Conservation (phyloP, 805 yeast species). For the Wickerhamomyces subpelliculosus region DNA sequence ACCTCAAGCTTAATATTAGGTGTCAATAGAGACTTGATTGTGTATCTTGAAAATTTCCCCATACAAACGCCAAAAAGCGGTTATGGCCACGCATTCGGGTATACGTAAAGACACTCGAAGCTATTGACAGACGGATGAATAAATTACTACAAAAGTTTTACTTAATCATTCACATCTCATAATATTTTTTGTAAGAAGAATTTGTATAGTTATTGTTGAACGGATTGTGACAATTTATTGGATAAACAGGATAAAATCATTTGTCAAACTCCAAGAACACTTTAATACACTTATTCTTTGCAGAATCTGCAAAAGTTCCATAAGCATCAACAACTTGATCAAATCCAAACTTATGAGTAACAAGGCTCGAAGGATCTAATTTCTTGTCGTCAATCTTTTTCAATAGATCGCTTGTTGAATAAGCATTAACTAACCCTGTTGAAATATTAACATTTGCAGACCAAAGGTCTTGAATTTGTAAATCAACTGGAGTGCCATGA, state of each 20-base stretch:
- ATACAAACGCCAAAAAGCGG: too few species aligned
- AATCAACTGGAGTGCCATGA: conserved; percentile 35
- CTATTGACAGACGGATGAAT: too few species aligned
- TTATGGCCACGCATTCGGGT: too few species aligned
- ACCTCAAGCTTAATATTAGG: too few species aligned
- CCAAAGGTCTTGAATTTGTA: conserved; percentile 39
- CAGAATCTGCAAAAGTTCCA: conserved; percentile 47
- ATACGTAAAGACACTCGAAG: too few species aligned
- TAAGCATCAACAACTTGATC: conserved; percentile 53
- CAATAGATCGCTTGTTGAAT: conserved; percentile 33
- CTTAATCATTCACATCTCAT: too few species aligned
- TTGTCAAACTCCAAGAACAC: conserved; percentile 3
- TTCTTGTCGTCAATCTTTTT: conserved; percentile 23
- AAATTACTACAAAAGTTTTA: too few species aligned
- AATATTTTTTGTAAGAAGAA: too few species aligned
- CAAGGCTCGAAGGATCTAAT: conserved; percentile 43
- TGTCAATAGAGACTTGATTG: too few species aligned
- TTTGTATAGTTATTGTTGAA: too few species aligned
- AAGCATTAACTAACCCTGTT: conserved; percentile 45
- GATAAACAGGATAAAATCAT: background rate
- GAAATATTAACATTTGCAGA: conserved; percentile 35
- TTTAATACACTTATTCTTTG: conserved; percentile 52
- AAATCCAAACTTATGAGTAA: conserved; percentile 53
- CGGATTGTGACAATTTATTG: too few species aligned
- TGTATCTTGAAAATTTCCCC: too few species aligned